These are phyloP conservation scores for Sungouiozyma ichnusensis DNA, from an alignment of 805 yeast species.

Conservation along the genomic window DNA sequence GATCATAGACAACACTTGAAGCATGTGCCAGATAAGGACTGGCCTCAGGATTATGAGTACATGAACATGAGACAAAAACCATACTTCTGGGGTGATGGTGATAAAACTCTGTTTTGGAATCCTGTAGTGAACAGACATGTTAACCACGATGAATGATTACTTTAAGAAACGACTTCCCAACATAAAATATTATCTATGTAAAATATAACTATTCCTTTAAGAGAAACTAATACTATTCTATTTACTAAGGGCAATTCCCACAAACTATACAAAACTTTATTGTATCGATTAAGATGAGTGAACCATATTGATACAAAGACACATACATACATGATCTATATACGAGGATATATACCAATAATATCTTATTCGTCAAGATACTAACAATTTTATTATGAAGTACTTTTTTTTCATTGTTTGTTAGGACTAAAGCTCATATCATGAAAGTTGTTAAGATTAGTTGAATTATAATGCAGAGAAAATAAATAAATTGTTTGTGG, in stretches of 20 bases:
- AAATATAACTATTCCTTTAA: not conserved
- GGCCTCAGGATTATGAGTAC: conserved; percentile 87
- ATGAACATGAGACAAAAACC: conserved; percentile 81
- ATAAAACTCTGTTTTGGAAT: conserved; percentile 95
- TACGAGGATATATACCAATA: no score
- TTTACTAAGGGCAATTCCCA: not conserved
- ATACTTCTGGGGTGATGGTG: conserved; percentile 99
- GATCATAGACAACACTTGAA: conserved; percentile 72
- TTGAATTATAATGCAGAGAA: conserved; percentile 54
- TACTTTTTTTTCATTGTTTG: no score
- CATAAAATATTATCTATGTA: no score
- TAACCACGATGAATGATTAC: conserved; percentile 23
- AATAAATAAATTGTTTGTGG: conserved; percentile 86
- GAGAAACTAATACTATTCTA: no score
- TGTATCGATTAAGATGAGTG: no score
- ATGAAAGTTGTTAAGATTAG: not conserved
- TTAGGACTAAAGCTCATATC: no score
- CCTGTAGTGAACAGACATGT: conserved; percentile 82
- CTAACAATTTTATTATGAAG: no score
- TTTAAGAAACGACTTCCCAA: not conserved
- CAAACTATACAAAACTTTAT: no score
- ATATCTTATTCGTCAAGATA: no score
- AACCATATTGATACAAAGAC: no score
- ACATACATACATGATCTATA: no score
- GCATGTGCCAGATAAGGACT: conserved; percentile 71